phyloP scores from a whole-genome alignment of 352 stramenopile species.

The Pythium sp. region DNA sequence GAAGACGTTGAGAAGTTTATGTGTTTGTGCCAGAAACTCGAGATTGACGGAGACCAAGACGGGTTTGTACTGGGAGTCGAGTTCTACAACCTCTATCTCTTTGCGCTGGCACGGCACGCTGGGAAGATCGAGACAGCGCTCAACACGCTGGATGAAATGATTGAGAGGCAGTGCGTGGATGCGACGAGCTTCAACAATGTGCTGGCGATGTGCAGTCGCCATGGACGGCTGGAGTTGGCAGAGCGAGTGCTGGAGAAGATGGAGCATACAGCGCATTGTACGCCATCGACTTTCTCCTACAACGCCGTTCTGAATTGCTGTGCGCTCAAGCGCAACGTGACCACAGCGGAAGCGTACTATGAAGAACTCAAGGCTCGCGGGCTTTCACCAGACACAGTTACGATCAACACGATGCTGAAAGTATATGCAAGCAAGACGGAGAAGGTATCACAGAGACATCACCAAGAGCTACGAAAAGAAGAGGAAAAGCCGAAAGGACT shows the following conservation, averaged over 20 bases:
- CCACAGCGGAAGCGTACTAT: conserved; percentile 29
- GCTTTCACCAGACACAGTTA: conserved; percentile 34
- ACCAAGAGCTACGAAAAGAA: neutral
- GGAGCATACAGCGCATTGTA: conserved; percentile 20
- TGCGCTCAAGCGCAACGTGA: conserved; percentile 28
- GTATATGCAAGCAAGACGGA: conserved; percentile 21
- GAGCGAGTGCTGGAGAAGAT: conserved; percentile 36
- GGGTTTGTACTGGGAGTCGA: conserved; percentile 3
- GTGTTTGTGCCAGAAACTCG: conserved; percentile 5
- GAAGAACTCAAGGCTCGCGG: conserved; percentile 34
- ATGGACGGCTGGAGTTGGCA: conserved; percentile 26
- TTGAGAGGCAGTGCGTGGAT: conserved; percentile 17
- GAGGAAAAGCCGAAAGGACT: conserved; percentile 4
- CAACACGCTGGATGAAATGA: conserved; percentile 36
- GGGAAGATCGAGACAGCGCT: conserved; percentile 27
- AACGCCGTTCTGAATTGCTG: conserved; percentile 51
- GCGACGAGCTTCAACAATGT: conserved; percentile 36
- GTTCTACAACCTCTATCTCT: conserved; percentile 19
- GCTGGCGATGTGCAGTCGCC: conserved; percentile 33
- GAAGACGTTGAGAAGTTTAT: conserved; percentile 16
- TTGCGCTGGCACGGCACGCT: conserved; percentile 5
- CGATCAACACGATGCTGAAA: conserved; percentile 58
- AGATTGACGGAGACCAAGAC: neutral
- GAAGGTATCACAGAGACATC: neutral
- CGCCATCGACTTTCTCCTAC: conserved; percentile 23